Base-by-base conservation (phyloP, 2,329 filamentous ascomycete genomes). In the Balansia obtecta region DNA sequence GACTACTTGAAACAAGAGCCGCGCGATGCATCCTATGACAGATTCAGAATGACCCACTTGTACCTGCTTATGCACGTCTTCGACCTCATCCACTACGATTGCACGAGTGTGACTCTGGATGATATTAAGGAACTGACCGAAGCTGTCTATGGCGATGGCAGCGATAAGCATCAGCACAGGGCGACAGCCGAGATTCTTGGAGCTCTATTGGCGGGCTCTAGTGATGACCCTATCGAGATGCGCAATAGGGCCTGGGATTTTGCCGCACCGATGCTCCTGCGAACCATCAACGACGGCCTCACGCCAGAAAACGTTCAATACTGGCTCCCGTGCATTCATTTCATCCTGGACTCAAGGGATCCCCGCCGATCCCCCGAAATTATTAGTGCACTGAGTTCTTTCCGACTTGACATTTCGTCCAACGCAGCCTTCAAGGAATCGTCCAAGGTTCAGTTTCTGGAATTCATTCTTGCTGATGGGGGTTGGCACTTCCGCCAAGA, bases 401-500 rank as follows among this genome's bases (percentile, higher is more conserved):
- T 97, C 77, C 80, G 88, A 32, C 75, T 98, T 10, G 93, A 98
- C 63, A 91, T 97, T 84, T 75, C 80, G 6, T 96, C 91, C 0
- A 96, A 97, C 63, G 93, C 94, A 4, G 93, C 93, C 0, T 98
- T 98, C 76, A 98, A 98, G 65, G 94, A 98, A 65, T 95, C 91
- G 50, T 94, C 91, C 30, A 96, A 97, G 71, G 88, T 98, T 15
- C 85, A 93, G 56, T 72, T 98, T 32, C 74, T 98, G 16, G 88
- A 96, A 58, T 88, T 95, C 57, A 79, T 87, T 54, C 86, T 98
- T 52, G 82, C 83, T 43, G 89, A 95, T 60, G 80, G 83, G 37
- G 93, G 93, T 1, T 98, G 94, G 93, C 93, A 98, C 65, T 98
- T 96, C 74, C 88, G 88, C 55, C 74, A 88, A 11, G 88, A 94